These are phyloP conservation scores for Aspergillus piperis DNA, from an alignment of 2,329 filamentous ascomycete genomes.

Conservation along the genomic window DNA sequence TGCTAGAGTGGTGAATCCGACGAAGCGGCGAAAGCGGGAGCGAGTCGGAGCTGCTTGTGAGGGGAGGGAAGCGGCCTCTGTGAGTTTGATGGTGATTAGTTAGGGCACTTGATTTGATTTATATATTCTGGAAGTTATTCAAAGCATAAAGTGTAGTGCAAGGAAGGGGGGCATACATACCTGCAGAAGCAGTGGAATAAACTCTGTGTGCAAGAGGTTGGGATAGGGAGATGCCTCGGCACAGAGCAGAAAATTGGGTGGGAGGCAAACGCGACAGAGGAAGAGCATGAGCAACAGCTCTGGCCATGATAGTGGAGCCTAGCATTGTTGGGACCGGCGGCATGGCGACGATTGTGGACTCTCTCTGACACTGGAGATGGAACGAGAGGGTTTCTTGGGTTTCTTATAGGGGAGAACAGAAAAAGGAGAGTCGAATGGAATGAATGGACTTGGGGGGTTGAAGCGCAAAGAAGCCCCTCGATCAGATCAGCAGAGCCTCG, in stretches of 20 bases:
- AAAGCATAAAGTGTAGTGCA: background rate
- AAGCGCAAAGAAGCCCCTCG: background rate
- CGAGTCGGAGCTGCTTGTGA: constrained; percentile 20
- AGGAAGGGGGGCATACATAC: background rate
- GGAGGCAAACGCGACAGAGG: constrained; percentile 3
- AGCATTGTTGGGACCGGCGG: constrained; percentile 1
- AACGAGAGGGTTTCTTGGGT: too few species aligned
- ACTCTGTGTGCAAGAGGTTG: background rate
- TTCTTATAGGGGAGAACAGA: background rate
- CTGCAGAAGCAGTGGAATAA: background rate
- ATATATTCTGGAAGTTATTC: background rate
- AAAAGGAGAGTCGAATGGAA: background rate
- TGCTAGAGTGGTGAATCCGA: constrained; percentile 41
- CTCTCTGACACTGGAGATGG: background rate
- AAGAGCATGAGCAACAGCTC: constrained; percentile 7
- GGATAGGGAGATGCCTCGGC: background rate
- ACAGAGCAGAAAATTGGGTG: background rate
- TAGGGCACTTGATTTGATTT: background rate
- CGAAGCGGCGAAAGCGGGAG: constrained; percentile 36
- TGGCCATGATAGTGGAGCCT: constrained; percentile 3
- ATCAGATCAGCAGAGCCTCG: background rate
- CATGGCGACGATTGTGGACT: constrained; percentile 5
- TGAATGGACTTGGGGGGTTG: background rate
- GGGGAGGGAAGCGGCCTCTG: background rate
- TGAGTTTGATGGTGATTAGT: background rate